These are phyloP conservation scores for Santalum album DNA, from an alignment of 164 flowering plant genomes.

Conservation along the genomic window DNA sequence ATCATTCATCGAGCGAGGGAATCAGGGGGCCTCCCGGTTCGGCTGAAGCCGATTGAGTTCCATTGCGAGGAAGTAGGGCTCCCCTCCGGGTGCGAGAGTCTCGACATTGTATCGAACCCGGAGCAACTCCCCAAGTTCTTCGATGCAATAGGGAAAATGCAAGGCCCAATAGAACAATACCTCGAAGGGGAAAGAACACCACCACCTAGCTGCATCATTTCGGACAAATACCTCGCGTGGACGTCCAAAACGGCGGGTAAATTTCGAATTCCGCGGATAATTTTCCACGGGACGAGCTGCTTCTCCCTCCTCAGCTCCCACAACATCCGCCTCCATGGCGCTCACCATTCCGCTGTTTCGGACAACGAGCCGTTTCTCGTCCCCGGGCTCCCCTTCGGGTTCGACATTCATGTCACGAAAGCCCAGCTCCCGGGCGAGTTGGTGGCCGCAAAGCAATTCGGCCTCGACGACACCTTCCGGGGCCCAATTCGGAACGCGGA, in stretches of 20 bases:
- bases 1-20: neutral
- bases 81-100: neutral
- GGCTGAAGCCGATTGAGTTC: neutral
- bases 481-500: neutral
- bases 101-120: neutral
- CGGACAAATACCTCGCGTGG: conserved; percentile 1
- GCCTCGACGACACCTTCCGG: neutral
- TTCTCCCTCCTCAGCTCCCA: neutral
- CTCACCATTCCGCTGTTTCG: neutral
- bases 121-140: neutral
- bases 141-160: neutral
- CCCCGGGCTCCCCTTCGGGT: neutral
- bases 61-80: neutral
- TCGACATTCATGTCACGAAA: neutral
- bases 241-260: neutral
- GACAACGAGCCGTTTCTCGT: neutral
- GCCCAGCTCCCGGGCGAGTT: conserved; percentile 1
- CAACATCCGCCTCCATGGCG: neutral
- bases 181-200: neutral
- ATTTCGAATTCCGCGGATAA: neutral
- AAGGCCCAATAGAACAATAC: neutral
- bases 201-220: neutral
- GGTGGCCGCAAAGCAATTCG: neutral
- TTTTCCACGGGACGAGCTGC: neutral
- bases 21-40: neutral